Evolutionary conservation across 208 protist genomes (phyloP), one percentile per base, ranked within the genome.

Genomic region (Acanthamoeba lenticulata): DNA sequence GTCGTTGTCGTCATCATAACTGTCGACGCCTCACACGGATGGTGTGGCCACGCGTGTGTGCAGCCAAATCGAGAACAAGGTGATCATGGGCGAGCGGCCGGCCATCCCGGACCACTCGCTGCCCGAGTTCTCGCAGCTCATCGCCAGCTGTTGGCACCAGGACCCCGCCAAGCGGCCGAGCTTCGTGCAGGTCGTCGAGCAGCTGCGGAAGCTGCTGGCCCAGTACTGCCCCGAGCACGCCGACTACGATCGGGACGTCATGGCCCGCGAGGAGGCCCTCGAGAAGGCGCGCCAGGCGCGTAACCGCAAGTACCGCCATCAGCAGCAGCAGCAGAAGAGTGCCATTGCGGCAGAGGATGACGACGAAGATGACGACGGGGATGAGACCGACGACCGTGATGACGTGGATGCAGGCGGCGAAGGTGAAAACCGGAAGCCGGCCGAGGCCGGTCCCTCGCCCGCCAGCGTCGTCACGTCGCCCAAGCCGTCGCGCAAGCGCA

Each of bases 21-120:
- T n/a, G n/a, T n/a, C n/a, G n/a, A n/a, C n/a, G n/a, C n/a, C n/a
- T n/a, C n/a, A n/a, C n/a, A n/a, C n/a, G n/a, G n/a, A n/a, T n/a
- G n/a, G n/a, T n/a, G n/a, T n/a, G n/a, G n/a, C n/a, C n/a, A n/a
- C n/a, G n/a, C n/a, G n/a, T n/a, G n/a, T n/a, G n/a, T n/a, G n/a
- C 38, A 93, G 65, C 32, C 32, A n/a, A 1, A 52, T 96, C 1
- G 95, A 96, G 44, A 45, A 94, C 36, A 91, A 94, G 42, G 94
- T 96, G 19, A 90, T 95, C 1, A 60, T 21, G 34, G 95, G 95
- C 44, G 62, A 96, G 21, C 49, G 95, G 38, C 94, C 94, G 13
- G 17, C 47, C 7, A 92, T 96, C 24, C 95, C 95, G 6, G 60
- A 47, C 0, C 34, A 83, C 29, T 94, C 49, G 40, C 72, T 38